Conservation (phyloP, 2,329 filamentous ascomycete genomes). For the Penicillium janthinellum region DNA sequence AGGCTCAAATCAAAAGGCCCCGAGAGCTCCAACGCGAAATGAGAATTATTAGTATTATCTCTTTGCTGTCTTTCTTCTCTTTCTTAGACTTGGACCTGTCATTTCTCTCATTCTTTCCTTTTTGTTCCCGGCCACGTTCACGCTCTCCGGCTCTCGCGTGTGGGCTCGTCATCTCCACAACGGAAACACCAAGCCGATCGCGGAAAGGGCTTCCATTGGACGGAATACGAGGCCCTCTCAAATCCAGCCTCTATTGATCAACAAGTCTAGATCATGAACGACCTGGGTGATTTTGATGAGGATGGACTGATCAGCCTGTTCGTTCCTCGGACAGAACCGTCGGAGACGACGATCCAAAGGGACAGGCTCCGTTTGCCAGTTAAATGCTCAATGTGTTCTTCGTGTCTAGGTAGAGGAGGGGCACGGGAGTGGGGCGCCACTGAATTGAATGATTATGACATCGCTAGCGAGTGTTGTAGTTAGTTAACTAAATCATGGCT, state of each 20-base stretch:
- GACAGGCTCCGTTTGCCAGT: not conserved
- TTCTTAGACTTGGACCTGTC: too few species aligned
- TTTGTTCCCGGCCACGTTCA: too few species aligned
- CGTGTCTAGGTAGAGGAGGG: not conserved
- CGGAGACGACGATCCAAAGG: not conserved
- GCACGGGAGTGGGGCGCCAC: not conserved
- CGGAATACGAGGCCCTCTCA: not conserved
- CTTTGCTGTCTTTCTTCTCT: too few species aligned
- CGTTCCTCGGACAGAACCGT: not conserved
- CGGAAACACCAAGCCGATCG: not conserved
- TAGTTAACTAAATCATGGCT: not conserved
- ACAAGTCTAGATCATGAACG: conserved; percentile 17
- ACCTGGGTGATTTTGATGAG: conserved; percentile 18
- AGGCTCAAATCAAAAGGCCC: too few species aligned
- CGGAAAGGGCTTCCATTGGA: conserved; percentile 10
- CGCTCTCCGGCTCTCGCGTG: too few species aligned
- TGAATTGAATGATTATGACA: not conserved
- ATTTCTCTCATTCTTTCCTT: too few species aligned
- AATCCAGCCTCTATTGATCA: conserved; percentile 20
- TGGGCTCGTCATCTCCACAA: too few species aligned
- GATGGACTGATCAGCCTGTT: conserved; percentile 17
- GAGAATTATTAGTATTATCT: too few species aligned
- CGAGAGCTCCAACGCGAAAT: too few species aligned
- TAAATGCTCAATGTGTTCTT: not conserved
- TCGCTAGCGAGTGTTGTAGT: not conserved